Conservation (phyloP, 768 basidiomycete species). For the Pisolithus sp. region DNA sequence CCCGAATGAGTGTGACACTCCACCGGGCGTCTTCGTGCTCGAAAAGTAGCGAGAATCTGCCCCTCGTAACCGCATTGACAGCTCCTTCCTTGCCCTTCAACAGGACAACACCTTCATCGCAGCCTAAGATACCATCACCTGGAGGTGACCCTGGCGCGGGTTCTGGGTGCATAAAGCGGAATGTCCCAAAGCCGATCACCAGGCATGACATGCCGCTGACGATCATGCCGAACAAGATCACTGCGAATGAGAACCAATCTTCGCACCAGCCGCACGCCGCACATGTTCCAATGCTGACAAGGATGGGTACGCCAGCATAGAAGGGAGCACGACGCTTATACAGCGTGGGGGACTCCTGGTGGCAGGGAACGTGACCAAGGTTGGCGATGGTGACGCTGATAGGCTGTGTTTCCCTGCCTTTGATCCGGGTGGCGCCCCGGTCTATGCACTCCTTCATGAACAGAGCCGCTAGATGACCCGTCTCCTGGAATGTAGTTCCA, state of each 20-base stretch:
- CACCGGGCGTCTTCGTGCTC: background rate
- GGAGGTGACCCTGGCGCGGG: constrained; percentile 14
- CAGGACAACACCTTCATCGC: constrained; percentile 17
- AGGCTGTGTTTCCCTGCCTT: constrained; percentile 11
- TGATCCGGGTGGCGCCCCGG: background rate
- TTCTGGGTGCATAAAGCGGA: constrained; percentile 8
- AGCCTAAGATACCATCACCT: constrained; percentile 22
- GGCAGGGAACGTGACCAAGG: constrained; percentile 1
- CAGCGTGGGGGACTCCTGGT: background rate
- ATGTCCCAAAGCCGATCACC: constrained; percentile 20
- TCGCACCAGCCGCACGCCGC: constrained; percentile 14
- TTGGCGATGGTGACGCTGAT: constrained; percentile 16
- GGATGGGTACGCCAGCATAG: constrained; percentile 16
- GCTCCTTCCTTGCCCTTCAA: constrained; percentile 22
- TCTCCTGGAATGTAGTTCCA: constrained; percentile 18
- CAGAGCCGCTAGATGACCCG: constrained; percentile 25
- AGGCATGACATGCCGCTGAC: constrained; percentile 22
- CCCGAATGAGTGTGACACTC: constrained; percentile 9
- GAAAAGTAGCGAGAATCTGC: constrained; percentile 18
- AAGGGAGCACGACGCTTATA: constrained; percentile 4
- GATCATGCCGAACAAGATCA: constrained; percentile 27
- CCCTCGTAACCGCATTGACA: constrained; percentile 25
- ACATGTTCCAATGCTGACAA: constrained; percentile 17
- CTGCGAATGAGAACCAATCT: constrained; percentile 26
- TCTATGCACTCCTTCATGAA: constrained; percentile 15